A percentile compares a stretch with the other conserved stretches of the same genome.
Evolutionary conservation across 768 basidiomycete species (phyloP).

Genomic region (Chlorophyllum brunneum): DNA sequence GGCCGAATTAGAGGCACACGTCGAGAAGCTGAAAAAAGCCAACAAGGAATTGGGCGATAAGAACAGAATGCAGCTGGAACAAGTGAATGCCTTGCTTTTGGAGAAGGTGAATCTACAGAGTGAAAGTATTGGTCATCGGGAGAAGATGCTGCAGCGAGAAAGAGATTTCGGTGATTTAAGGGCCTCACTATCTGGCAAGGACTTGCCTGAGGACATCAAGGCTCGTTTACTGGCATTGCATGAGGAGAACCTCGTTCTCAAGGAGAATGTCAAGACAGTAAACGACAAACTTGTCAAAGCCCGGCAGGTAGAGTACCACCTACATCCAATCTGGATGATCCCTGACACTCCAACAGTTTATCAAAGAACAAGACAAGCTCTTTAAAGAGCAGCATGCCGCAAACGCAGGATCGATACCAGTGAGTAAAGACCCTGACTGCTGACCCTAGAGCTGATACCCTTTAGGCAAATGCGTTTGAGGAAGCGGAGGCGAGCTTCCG

Average conservation of each 20-base stretch:
- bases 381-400: constrained; percentile 79
- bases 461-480: constrained; percentile 51
- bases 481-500: constrained; percentile 69
- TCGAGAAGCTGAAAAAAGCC: constrained; percentile 58
- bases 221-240: constrained; percentile 69
- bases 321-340: not conserved
- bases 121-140: constrained; percentile 87
- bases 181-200: constrained; percentile 64
- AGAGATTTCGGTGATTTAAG: constrained; percentile 69
- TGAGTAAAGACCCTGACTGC: constrained; percentile 24
- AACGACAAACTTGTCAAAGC: constrained; percentile 82
- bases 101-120: constrained; percentile 91
- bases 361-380: constrained; percentile 87
- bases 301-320: constrained; percentile 47
- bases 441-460: too few species aligned
- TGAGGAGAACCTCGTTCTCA: constrained; percentile 69
- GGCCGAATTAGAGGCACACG: constrained; percentile 63
- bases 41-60: constrained; percentile 75
- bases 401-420: constrained; percentile 41
- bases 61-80: constrained; percentile 88
- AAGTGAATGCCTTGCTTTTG: constrained; percentile 77
- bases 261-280: constrained; percentile 65
- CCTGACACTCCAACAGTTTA: constrained; percentile 59
- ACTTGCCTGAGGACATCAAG: constrained; percentile 81
- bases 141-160: constrained; percentile 82